A percentile compares a stretch with the other conserved stretches of the same genome.
Evolutionary conservation across 1,139 yeast genomes (phyloP).

Genomic region (Magnusiomyces fungicola): DNA sequence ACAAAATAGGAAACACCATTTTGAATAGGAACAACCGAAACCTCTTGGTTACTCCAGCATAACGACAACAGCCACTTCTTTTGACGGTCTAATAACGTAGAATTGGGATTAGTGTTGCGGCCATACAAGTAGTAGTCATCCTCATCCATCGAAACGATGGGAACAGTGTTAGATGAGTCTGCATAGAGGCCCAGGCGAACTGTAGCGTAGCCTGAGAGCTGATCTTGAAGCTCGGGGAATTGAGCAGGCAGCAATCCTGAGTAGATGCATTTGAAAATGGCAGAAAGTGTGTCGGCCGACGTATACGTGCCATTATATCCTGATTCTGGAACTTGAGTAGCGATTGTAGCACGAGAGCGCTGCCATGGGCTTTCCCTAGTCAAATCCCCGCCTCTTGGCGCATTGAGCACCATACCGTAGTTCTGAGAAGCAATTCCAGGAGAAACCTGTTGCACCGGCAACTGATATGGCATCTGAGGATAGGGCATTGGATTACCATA

Average conservation of each 20-base stretch:
- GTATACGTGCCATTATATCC: neutral
- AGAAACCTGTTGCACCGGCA: too few relatives aligned
- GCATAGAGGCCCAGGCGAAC: slow-evolving; percentile 12
- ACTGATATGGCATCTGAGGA: too few relatives aligned
- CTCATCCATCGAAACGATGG: slow-evolving; percentile 1
- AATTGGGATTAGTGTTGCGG: neutral
- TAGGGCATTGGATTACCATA: too few relatives aligned
- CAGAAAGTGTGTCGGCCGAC: slow-evolving; percentile 6
- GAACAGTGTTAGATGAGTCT: slow-evolving; percentile 2
- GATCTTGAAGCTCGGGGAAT: slow-evolving; percentile 1
- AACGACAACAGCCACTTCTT: slow-evolving; percentile 12
- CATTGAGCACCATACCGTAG: neutral
- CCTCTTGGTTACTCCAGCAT: slow-evolving; percentile 13
- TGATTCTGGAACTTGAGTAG: neutral
- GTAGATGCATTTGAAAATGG: slow-evolving; percentile 10
- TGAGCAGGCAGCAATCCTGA: slow-evolving; percentile 7
- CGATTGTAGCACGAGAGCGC: neutral
- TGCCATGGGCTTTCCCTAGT: neutral
- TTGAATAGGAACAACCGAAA: slow-evolving; percentile 9
- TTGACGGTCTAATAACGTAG: neutral
- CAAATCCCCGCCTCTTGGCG: slow-evolving; percentile 1
- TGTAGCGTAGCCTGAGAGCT: slow-evolving; percentile 11
- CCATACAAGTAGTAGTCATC: slow-evolving; percentile 5
- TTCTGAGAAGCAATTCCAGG: too few relatives aligned
- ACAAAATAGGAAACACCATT: slow-evolving; percentile 3